Conservation (phyloP, 768 basidiomycete species). For the Tulasnella sp. region DNA sequence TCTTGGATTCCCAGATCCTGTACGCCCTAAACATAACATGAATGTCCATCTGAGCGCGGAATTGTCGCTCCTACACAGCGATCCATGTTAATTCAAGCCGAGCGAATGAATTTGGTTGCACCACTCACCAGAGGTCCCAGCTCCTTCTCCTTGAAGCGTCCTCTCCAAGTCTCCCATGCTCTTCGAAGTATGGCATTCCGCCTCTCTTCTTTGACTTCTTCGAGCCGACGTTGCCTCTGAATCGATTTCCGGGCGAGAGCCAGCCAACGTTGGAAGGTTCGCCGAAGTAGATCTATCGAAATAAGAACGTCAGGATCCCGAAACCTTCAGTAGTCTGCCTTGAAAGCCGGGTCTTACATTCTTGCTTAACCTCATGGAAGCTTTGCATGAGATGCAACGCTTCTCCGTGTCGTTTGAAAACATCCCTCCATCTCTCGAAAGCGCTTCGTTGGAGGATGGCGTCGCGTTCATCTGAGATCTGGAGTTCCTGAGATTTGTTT, state of each 20-base stretch:
- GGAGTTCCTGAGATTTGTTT: conserved; percentile 64
- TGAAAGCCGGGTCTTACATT: conserved; percentile 42
- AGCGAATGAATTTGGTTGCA: too few relatives aligned
- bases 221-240: conserved; percentile 53
- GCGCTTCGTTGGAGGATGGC: conserved; percentile 41
- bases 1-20: conserved; percentile 64
- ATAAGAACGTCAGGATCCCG: neutral
- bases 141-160: conserved; percentile 55
- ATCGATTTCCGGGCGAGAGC: conserved; percentile 49
- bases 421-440: conserved; percentile 62
- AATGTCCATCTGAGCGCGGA: conserved; percentile 51
- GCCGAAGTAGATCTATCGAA: conserved; percentile 52
- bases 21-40: conserved; percentile 61
- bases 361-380: conserved; percentile 68
- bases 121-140: conserved; percentile 34
- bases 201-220: conserved; percentile 56
- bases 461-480: conserved; percentile 45
- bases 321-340: neutral
- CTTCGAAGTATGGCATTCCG: conserved; percentile 43
- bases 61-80: conserved; percentile 45
- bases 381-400: conserved; percentile 75
- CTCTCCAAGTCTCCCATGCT: conserved; percentile 77
- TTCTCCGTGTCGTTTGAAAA: conserved; percentile 56
- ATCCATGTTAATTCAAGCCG: conserved; percentile 14
- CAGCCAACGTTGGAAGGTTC: conserved; percentile 65